Evolutionary conservation across 2,329 filamentous ascomycete genomes (phyloP).

Genomic region (Xylaria sp.): DNA sequence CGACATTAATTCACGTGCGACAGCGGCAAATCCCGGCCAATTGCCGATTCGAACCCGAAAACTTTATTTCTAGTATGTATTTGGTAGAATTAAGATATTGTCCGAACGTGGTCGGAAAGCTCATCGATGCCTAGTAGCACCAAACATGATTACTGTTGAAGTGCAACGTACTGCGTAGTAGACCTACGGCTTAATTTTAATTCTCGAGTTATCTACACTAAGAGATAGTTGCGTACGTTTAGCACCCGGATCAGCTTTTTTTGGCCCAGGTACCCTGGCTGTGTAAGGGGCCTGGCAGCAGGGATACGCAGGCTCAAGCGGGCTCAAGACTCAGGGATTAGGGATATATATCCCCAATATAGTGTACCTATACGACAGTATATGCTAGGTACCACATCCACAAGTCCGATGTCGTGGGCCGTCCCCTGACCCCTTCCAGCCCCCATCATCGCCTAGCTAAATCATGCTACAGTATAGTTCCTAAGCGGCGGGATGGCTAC

Average conservation of each 20-base stretch:
- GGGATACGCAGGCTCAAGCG: conserved; percentile 9
- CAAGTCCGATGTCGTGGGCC: conserved; percentile 1
- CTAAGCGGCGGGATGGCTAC: conserved; percentile 9
- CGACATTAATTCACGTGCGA: conserved; percentile 14
- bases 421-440: conserved; percentile 14
- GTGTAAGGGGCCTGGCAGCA: conserved; percentile 14
- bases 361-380: neutral
- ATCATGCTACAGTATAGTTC: conserved; percentile 7
- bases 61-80: neutral
- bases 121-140: neutral
- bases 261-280: conserved; percentile 9
- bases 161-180: neutral
- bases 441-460: neutral
- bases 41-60: neutral
- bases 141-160: neutral
- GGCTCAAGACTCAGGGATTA: conserved; percentile 12
- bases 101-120: neutral
- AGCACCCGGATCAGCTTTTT: conserved; percentile 3
- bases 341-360: conserved; percentile 8
- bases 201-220: conserved; percentile 10
- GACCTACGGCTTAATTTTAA: neutral
- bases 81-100: neutral
- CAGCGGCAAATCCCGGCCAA: conserved; percentile 5
- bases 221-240: neutral
- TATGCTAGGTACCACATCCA: neutral